Conservation (phyloP, 106 monocot species). For the Dendrobium catenatum region DNA sequence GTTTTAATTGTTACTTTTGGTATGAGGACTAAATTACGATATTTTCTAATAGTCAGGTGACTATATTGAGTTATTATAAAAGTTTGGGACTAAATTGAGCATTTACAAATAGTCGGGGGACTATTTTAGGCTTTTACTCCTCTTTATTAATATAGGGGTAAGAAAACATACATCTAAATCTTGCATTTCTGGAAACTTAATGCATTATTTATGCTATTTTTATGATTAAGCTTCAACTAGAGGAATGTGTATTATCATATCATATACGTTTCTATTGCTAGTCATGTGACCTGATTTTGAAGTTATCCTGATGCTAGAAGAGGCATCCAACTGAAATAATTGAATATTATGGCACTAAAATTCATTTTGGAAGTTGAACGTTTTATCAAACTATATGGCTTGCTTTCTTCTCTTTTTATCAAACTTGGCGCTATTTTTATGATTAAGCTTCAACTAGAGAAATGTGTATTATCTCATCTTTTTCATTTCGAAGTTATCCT, state of each 20-base stretch:
- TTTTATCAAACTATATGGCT: not conserved
- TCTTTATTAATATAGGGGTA: not conserved
- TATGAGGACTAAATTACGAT: too few relatives aligned
- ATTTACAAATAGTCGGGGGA: too few relatives aligned
- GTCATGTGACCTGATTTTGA: not conserved
- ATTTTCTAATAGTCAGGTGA: too few relatives aligned
- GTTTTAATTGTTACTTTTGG: too few relatives aligned
- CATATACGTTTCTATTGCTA: too few relatives aligned
- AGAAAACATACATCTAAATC: not conserved
- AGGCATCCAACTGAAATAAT: not conserved
- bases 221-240: not conserved
- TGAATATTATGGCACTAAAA: not conserved
- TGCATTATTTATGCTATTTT: not conserved
- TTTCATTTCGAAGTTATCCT: not conserved
- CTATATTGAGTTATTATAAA: too few relatives aligned
- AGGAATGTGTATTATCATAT: not conserved
- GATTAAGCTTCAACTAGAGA: not conserved
- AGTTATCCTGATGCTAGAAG: not conserved
- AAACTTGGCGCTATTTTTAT: too few relatives aligned
- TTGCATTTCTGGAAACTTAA: not conserved
- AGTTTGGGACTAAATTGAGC: too few relatives aligned
- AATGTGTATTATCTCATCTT: not conserved
- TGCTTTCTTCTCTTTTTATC: not conserved
- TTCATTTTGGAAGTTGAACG: not conserved
- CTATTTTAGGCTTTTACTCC: too few relatives aligned